Conservation (phyloP, 2,329 filamentous ascomycete species). For the Xylariaceae sp. region DNA sequence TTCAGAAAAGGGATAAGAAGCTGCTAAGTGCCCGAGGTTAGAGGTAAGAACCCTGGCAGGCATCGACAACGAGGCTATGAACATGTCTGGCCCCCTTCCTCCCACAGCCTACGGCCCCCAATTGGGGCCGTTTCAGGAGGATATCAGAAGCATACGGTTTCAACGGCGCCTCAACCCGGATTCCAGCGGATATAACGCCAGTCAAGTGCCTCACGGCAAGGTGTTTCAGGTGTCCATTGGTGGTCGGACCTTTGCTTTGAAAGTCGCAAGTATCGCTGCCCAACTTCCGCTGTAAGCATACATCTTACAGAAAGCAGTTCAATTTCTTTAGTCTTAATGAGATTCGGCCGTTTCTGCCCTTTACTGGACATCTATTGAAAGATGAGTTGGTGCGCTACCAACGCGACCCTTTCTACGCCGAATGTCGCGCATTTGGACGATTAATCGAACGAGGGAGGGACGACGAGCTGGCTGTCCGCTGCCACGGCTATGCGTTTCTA, state of each 20-base stretch:
- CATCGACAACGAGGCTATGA: too few relatives aligned
- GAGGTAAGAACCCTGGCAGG: too few relatives aligned
- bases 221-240: constrained; percentile 1
- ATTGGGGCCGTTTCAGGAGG: neutral
- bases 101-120: neutral
- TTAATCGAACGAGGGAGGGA: constrained; percentile 5
- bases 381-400: constrained; percentile 4
- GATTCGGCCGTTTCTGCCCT: neutral
- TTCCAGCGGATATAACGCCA: neutral
- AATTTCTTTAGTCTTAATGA: constrained; percentile 1
- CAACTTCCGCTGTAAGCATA: neutral
- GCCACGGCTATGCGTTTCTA: constrained; percentile 10
- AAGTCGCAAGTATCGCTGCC: constrained; percentile 1
- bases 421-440: constrained; percentile 9
- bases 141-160: neutral
- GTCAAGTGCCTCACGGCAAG: neutral
- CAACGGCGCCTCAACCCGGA: neutral
- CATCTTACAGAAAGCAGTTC: neutral
- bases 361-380: neutral
- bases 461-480: constrained; percentile 6
- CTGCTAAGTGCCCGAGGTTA: too few relatives aligned
- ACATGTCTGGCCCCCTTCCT: neutral
- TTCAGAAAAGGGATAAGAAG: too few relatives aligned
- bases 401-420: constrained; percentile 11
- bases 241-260: neutral